Evolutionary conservation across 345 rosid genomes (phyloP).

Genomic region (Syzygium jambos): DNA sequence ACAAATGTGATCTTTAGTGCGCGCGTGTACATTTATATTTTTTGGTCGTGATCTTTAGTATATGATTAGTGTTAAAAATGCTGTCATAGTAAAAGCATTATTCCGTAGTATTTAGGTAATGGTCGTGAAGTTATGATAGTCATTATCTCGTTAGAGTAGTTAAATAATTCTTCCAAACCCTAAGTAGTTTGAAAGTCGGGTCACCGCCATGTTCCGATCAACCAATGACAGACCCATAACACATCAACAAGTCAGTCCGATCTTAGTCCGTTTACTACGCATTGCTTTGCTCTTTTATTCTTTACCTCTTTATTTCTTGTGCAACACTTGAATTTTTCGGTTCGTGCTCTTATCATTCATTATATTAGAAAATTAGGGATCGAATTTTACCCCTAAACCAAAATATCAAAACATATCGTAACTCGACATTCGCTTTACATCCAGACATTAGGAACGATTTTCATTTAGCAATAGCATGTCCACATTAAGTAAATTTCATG

Average conservation of each 20-base stretch:
- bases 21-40: too few species aligned
- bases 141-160: background rate
- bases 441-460: background rate
- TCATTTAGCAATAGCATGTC: background rate
- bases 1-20: background rate
- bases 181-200: fast-evolving
- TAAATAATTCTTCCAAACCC: fast-evolving
- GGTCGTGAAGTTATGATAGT: background rate
- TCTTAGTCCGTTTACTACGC: fast-evolving
- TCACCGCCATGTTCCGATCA: fast-evolving
- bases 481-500: background rate
- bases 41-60: too few species aligned
- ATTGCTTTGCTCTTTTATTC: background rate
- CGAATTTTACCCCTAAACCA: background rate
- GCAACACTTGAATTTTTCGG: background rate
- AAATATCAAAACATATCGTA: background rate
- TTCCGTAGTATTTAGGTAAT: background rate
- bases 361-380: background rate
- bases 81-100: background rate
- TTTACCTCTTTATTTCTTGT: background rate
- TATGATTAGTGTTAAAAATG: background rate
- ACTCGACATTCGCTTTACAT: background rate
- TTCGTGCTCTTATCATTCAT: background rate
- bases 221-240: background rate
- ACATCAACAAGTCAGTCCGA: background rate